Base-by-base conservation (phyloP, 371 early-diverging fungal species). In the Mucor mucedo region DNA sequence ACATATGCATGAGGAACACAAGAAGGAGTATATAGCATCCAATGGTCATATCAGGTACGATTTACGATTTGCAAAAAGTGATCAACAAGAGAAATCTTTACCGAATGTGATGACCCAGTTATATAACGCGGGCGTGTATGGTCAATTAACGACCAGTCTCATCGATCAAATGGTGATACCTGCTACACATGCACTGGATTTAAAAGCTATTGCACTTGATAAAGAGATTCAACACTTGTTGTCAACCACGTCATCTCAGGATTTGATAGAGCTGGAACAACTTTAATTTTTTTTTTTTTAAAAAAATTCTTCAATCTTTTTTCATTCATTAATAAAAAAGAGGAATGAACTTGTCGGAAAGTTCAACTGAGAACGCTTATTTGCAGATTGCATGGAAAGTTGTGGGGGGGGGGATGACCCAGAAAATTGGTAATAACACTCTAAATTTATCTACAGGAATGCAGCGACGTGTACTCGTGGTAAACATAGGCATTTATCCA, bases 101-200 rank as follows among this genome's bases (percentile, higher is more conserved):
- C 62, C 77, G 0, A 69, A 78, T 27, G 58, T 64, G 9, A 73
- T 87, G 75, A 79, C 82, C 0, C 55, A 79, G 41, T 66, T 84
- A 21, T 80, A 86, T 27, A 85, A 88, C 58, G 77, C 86, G 6
- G 79, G 84, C 3, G 76, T 85, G 2, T 88, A 87, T 73, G 84
- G 84, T 2, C 82, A 84, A 16, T 77, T 84, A 10, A 65, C 84
- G 7, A 77, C 79, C 0, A 75, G 74, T 64, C 61, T 84, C 48
- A 77, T 87, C 2, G 89, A 89, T 55, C 83, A 82, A 16, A 63
- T 87, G 39, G 77, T 87, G 27, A 68, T 79, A 5, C 89, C 89
- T 3, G 76, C 85, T 2, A 73, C 81, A 1, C 79, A 82, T 60
- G 55, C 77, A 53, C 53, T 78, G 21, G 73, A 78, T 33, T 41